These are phyloP conservation scores for Lithospermum erythrorhizon DNA, from an alignment of 257 asterid genomes.

Conservation along the genomic window DNA sequence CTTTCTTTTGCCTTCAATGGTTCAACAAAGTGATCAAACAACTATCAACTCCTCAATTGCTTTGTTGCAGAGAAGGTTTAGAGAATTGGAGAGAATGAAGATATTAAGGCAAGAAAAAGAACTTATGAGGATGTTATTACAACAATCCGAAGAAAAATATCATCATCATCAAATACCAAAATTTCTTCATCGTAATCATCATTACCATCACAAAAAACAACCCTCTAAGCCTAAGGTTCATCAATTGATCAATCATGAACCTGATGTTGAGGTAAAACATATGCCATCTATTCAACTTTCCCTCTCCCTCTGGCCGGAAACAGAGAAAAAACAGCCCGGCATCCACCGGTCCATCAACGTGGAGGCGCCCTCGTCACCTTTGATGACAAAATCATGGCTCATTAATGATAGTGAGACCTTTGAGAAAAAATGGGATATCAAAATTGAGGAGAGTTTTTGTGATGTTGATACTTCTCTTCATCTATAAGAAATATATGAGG, in stretches of 20 bases:
- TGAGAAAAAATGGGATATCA: slow-evolving; percentile 8
- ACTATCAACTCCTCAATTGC: slow-evolving; percentile 30
- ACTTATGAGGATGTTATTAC: slow-evolving; percentile 20
- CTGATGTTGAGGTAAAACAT: slow-evolving; percentile 13
- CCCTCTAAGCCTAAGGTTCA: background rate
- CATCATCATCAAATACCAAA: slow-evolving; percentile 8
- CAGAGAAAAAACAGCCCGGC: slow-evolving; percentile 6
- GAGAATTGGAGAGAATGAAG: slow-evolving; percentile 34
- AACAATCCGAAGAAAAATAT: slow-evolving; percentile 8
- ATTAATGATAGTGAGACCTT: slow-evolving; percentile 8
- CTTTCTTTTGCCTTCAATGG: slow-evolving; percentile 16
- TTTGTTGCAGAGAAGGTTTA: slow-evolving; percentile 46
- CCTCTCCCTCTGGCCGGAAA: slow-evolving; percentile 32
- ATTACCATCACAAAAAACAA: background rate
- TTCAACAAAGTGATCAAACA: slow-evolving; percentile 13
- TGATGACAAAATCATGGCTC: slow-evolving; percentile 8
- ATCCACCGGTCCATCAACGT: background rate
- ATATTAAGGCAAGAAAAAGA: slow-evolving; percentile 37
- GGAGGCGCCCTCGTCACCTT: background rate
- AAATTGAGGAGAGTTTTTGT: slow-evolving; percentile 12
- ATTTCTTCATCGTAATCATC: background rate
- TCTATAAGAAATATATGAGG: slow-evolving; percentile 13
- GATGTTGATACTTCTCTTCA: slow-evolving; percentile 57
- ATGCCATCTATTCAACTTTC: slow-evolving; percentile 22
- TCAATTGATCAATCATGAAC: background rate